phyloP scores from a whole-genome alignment of 2,329 filamentous ascomycete genomes.

The Emmonsia crescens region DNA sequence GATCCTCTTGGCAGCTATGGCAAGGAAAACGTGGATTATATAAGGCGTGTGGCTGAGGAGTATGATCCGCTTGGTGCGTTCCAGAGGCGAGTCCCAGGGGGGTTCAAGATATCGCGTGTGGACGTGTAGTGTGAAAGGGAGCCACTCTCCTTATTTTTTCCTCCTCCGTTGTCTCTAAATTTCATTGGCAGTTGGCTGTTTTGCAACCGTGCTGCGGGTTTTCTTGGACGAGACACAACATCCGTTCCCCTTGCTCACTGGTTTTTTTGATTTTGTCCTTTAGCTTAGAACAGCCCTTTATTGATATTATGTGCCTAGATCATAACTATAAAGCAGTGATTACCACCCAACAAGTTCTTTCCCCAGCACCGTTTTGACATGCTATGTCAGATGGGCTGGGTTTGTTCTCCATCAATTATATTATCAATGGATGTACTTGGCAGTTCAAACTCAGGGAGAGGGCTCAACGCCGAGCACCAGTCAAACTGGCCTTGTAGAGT shows the following conservation, averaged over 20 bases:
- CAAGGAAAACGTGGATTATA: conserved; percentile 12
- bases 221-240: not conserved
- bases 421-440: not conserved
- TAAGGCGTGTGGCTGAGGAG: conserved; percentile 2
- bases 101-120: conserved; percentile 7
- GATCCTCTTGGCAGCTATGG: conserved; percentile 3
- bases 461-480: not conserved
- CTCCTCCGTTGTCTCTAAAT: not conserved
- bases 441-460: not conserved
- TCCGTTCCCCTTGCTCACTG: not conserved
- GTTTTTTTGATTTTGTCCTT: not conserved
- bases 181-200: not conserved
- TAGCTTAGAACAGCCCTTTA: not conserved
- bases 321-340: not conserved
- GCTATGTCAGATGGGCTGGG: not conserved
- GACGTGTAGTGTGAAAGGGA: not conserved
- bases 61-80: conserved; percentile 10
- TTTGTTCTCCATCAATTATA: not conserved
- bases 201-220: not conserved
- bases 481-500: not conserved
- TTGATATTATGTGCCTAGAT: not conserved
- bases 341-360: not conserved
- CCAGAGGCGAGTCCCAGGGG: conserved; percentile 10
- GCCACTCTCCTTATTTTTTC: not conserved
- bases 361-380: not conserved